Percentiles rank a stretch among this genome's conserved stretches.
Evolutionary conservation across 1,139 yeast species (phyloP).

Genomic region (Casaregolazyma lundiana): DNA sequence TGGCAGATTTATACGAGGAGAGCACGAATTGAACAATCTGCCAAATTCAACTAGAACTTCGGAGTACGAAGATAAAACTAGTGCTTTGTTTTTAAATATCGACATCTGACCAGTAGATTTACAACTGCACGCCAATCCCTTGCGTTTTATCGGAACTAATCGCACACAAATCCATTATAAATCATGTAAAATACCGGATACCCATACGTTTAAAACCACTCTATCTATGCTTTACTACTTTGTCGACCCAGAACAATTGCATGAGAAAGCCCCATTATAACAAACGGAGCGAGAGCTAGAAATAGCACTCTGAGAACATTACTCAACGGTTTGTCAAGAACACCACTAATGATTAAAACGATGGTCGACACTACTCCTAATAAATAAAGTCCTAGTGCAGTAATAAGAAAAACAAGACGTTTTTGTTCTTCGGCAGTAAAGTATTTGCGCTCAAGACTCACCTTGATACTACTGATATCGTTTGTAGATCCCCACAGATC

Average conservation of each 20-base stretch:
- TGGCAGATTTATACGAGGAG: constrained; percentile 2
- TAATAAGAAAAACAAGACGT: neutral
- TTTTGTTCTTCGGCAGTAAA: neutral
- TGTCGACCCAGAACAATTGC: neutral
- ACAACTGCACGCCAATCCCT: no score
- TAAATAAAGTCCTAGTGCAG: neutral
- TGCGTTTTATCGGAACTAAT: no score
- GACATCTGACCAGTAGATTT: no score
- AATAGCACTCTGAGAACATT: neutral
- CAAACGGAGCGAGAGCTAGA: neutral
- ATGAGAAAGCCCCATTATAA: neutral
- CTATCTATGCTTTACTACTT: neutral
- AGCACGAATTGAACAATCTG: no score
- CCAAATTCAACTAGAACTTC: no score
- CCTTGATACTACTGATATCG: neutral
- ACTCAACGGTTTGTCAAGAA: neutral
- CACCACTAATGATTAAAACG: neutral
- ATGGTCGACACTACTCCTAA: neutral
- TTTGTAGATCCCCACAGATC: neutral
- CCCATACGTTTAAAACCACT: neutral
- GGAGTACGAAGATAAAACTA: no score
- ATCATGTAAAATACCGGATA: no score
- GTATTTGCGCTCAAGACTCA: neutral
- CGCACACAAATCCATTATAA: no score
- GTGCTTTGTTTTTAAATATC: no score